phyloP scores from a whole-genome alignment of 2,329 filamentous ascomycete species.

The Xylaria sp. region DNA sequence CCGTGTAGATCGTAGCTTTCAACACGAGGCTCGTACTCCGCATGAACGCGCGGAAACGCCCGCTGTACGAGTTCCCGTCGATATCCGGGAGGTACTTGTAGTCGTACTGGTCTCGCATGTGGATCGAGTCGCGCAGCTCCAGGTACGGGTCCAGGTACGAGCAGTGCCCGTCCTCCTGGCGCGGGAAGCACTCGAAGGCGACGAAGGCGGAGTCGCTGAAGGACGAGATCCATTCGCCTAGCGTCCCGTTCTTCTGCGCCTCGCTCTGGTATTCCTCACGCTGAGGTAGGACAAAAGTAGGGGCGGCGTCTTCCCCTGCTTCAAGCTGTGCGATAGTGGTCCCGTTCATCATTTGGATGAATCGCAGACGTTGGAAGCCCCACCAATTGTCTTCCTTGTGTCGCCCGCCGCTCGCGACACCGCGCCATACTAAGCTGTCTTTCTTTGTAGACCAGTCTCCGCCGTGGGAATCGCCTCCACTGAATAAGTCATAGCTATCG shows the following conservation, averaged over 20 bases:
- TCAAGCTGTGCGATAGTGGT: conserved; percentile 59
- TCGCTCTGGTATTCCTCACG: conserved; percentile 49
- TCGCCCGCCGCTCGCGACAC: conserved; percentile 65
- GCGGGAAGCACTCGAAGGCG: conserved; percentile 46
- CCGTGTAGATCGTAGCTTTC: conserved; percentile 74
- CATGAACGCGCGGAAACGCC: conserved; percentile 68
- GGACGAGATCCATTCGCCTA: conserved; percentile 50
- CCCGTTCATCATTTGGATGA: conserved; percentile 70
- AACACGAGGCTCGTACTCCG: conserved; percentile 68
- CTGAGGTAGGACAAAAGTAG: conserved; percentile 51
- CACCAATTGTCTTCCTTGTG: conserved; percentile 61
- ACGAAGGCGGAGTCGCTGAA: conserved; percentile 54
- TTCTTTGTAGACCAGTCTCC: conserved; percentile 62
- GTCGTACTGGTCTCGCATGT: conserved; percentile 56
- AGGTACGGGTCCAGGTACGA: conserved; percentile 48
- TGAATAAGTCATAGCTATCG: conserved; percentile 60
- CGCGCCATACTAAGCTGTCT: conserved; percentile 65
- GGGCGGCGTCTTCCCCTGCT: conserved; percentile 44
- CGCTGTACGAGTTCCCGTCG: conserved; percentile 71
- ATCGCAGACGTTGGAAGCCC: conserved; percentile 71
- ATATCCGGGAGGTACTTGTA: conserved; percentile 73
- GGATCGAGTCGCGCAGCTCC: conserved; percentile 39
- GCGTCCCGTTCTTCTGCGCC: conserved; percentile 36
- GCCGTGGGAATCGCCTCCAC: conserved; percentile 59
- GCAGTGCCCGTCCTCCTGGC: conserved; percentile 41